Conservation (phyloP, 2,329 filamentous ascomycete species). For the Colletotrichum sp. region DNA sequence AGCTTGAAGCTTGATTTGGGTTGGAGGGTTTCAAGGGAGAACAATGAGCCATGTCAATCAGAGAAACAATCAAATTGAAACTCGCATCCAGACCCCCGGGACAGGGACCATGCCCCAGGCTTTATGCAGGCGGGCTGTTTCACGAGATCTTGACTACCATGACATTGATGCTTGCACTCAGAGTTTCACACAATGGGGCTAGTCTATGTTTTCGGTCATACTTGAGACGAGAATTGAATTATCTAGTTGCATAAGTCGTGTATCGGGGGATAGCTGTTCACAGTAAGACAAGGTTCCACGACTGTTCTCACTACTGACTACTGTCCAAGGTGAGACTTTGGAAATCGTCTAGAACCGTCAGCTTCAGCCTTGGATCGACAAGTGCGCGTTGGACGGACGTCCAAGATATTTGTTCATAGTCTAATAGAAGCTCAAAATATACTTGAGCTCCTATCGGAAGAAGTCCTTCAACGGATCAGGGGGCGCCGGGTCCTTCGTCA, state of each 20-base stretch:
- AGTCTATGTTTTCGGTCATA: neutral
- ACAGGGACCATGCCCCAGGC: neutral
- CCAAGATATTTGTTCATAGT: neutral
- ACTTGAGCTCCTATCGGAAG: neutral
- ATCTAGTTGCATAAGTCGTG: conserved; percentile 10
- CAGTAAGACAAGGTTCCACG: neutral
- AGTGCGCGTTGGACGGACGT: neutral
- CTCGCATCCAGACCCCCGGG: neutral
- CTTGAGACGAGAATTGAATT: neutral
- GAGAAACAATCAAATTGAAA: neutral
- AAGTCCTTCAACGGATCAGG: conserved; percentile 32
- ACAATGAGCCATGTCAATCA: neutral
- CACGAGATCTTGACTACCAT: neutral
- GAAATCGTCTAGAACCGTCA: neutral
- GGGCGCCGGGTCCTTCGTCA: conserved; percentile 33
- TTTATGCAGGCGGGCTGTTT: neutral
- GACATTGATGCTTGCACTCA: neutral
- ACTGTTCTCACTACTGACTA: neutral
- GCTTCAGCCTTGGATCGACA: neutral
- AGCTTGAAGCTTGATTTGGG: neutral
- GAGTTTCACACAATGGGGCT: neutral
- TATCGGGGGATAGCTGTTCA: neutral
- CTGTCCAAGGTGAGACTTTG: neutral
- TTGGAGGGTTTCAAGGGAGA: neutral
- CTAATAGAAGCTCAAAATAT: neutral